A percentile compares a stretch with the other conserved stretches of the same genome.
These are phyloP conservation scores for Suillus decipiens DNA, from an alignment of 768 basidiomycete genomes.

Conservation along the genomic window DNA sequence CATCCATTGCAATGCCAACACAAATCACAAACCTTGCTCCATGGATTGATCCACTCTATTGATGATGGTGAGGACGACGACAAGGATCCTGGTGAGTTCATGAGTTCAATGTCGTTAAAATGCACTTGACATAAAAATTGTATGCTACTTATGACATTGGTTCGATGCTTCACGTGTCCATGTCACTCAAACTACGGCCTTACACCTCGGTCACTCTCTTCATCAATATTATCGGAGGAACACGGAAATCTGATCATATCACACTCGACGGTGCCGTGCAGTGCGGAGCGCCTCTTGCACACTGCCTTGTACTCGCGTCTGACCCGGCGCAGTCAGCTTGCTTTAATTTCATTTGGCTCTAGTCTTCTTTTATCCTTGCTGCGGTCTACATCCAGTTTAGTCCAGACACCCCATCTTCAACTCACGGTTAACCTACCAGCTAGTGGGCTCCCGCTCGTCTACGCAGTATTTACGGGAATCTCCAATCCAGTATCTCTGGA, in stretches of 20 bases:
- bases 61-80: neutral
- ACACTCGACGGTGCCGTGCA: neutral
- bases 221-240: neutral
- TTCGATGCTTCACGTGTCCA: no score
- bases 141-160: neutral
- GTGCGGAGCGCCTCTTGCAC: neutral
- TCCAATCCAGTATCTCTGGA: no score
- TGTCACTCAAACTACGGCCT: neutral
- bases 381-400: no score
- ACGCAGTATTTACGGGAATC: no score
- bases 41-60: neutral
- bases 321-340: no score
- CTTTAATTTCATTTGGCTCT: no score
- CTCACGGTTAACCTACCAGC: no score
- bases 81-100: neutral
- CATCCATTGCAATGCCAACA: neutral
- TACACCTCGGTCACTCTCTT: neutral
- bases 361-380: no score
- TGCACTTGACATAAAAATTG: neutral
- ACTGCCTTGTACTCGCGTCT: neutral
- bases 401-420: no score
- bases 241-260: neutral
- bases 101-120: neutral
- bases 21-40: neutral
- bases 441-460: no score